Base-by-base conservation (phyloP, 1,139 yeast genomes). In the Taiozyma onychis region DNA sequence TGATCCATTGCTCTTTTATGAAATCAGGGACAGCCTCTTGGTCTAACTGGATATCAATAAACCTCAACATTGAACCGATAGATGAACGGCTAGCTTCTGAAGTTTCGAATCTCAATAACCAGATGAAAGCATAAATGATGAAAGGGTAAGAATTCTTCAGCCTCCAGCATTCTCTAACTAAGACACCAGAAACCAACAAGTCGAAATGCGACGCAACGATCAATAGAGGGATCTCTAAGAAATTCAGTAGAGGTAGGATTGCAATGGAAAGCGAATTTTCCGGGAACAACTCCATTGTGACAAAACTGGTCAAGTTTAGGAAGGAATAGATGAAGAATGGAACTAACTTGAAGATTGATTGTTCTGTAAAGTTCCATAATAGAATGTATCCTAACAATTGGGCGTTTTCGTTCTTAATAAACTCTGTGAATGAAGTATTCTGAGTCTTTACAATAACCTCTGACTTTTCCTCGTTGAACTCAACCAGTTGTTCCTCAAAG, bases 281-380 rank as follows among this genome's bases (percentile, higher is more conserved):
- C 1, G 76, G 75, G 46, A 66, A 70, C 6, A 69, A 55, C 22
- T 76, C 77, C 35, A 66, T 59, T n/a, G 72, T 59, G 46, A 72
- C 56, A 48, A 64, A 70, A 42, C 66, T 67, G 27, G 69, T 61
- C 46, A 77, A 56, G 57, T 78, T 77, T 57, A 78, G 64, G 44
- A 67, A 60, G 0, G 83, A 75, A 57, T 77, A 78, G 6, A 74
- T 63, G n/a, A 69, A 64, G 54, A 75, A 75, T 1, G 83, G 77
- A 14, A 72, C 45, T 21, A 78, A 54, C 55, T 78, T 78, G 43
- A 70, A 45, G 13, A 64, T 9, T 30, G 66, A 66, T 13, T 51
- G 50, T 9, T 66, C 67, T 11, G 68, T 68, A 39, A 57, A 61
- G 48, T 64, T 53, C 68, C 73, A 70, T 18, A 73, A 64, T 26